Conservation (phyloP, 768 basidiomycete genomes). For the Serpula lacrymans region DNA sequence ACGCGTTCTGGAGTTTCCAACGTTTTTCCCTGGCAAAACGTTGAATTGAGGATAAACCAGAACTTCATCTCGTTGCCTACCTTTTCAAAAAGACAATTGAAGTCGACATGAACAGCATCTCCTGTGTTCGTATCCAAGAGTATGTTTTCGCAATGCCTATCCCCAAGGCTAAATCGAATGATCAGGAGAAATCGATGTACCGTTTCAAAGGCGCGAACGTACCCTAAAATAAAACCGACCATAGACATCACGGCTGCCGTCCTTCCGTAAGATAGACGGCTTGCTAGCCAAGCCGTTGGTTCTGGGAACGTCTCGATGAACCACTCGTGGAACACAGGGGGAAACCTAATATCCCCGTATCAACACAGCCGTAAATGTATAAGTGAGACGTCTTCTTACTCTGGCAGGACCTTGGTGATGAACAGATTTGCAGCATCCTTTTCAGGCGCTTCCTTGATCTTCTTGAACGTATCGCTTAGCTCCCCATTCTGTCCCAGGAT, state of each 20-base stretch:
- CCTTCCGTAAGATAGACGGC: conserved; percentile 80
- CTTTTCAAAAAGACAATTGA: conserved; percentile 97
- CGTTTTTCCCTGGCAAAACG: conserved; percentile 80
- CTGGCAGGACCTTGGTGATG: conserved; percentile 47
- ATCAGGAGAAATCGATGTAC: background rate
- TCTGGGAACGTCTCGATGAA: conserved; percentile 97
- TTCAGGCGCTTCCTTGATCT: conserved; percentile 48
- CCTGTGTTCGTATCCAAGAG: conserved; percentile 85
- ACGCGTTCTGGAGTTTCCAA: conserved; percentile 89
- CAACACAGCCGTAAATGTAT: background rate
- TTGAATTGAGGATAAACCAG: background rate
- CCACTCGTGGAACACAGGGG: conserved; percentile 95
- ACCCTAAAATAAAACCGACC: conserved; percentile 97
- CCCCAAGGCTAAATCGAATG: conserved; percentile 69
- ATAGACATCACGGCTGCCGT: conserved; percentile 98
- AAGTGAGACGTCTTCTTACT: conserved; percentile 37
- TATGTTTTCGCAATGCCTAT: conserved; percentile 96
- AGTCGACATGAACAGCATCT: conserved; percentile 94
- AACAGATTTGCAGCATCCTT: conserved; percentile 53
- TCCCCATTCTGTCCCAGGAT: conserved; percentile 22
- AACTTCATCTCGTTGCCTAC: conserved; percentile 36
- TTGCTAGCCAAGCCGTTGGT: conserved; percentile 89
- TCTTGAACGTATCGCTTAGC: conserved; percentile 43
- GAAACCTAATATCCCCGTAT: conserved; percentile 44
- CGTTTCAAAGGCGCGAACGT: background rate